Base-by-base conservation (phyloP, 495 filamentous ascomycete species). In the Penicillium psychrofluorescens region DNA sequence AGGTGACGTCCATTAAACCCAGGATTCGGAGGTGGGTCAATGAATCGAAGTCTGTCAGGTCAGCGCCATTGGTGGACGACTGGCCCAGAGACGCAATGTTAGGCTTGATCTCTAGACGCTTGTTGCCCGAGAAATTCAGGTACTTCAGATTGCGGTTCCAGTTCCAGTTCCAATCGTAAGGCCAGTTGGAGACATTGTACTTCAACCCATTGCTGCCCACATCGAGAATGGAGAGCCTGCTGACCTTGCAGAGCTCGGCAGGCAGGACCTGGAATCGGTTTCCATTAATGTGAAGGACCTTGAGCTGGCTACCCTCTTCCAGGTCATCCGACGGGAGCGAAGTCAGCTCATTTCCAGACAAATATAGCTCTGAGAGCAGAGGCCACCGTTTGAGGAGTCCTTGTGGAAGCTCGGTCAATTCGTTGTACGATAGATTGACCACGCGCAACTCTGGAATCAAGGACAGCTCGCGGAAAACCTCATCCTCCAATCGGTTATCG, bases 151-250 rank as follows among this genome's bases (percentile, higher is more conserved):
- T 90, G 32, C 84, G 83, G 49, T 97, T 99, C 77, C 90, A 88
- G 61, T 96, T 97, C 92, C 92, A 99, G 55, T 99, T 99, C 92
- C 92, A 99, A 59, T 99, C 92, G 56, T 99, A 99, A 1, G 94
- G 92, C 77, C 94, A 95, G 57, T 99, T 99, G 22, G 90, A 92
- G 30, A 99, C 90, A 58, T 99, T 99, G 72, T 99, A 99, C 61
- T 96, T 99, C 36, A 99, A 74, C n/a, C 75, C 77, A 54, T 99
- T 99, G 71, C 86, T 96, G 41, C 90, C 90, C 49, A 92, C 91
- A 66, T 99, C 92, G 33, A 99, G 71, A 15, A 95, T 83, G 8
- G 90, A 75, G 22, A 95, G 76, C 64, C 90, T 94, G 60, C 86
- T 83, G 12, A 95, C 88, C 62, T 95, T 90, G 40, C 88, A 92